Percentiles rank a stretch among this genome's conserved stretches.
Evolutionary conservation across 495 filamentous ascomycete genomes (phyloP).

Genomic region (Recurvomyces mirabilis): DNA sequence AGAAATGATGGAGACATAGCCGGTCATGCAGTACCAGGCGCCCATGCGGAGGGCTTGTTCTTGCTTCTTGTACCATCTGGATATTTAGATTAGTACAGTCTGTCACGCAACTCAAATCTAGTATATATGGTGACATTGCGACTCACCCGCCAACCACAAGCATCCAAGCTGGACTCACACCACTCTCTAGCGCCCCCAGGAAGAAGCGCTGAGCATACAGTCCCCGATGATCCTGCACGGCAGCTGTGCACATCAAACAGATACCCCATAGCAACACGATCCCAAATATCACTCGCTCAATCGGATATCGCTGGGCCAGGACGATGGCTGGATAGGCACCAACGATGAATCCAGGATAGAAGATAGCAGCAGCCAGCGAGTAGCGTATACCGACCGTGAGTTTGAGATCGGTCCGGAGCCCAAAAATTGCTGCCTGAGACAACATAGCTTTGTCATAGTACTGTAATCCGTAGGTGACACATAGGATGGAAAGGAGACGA

Average conservation of each 20-base stretch:
- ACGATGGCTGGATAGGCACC: slow-evolving; percentile 37
- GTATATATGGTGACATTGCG: not conserved
- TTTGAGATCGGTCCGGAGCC: slow-evolving; percentile 3
- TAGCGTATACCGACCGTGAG: slow-evolving; percentile 28
- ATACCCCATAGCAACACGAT: slow-evolving; percentile 32
- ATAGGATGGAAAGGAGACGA: slow-evolving; percentile 40
- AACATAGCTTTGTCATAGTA: slow-evolving; percentile 37
- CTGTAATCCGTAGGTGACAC: slow-evolving; percentile 37
- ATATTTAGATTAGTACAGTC: slow-evolving; percentile 35
- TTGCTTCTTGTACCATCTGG: slow-evolving; percentile 35
- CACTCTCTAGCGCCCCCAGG: slow-evolving; percentile 37
- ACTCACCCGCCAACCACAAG: slow-evolving; percentile 1
- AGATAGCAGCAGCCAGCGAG: slow-evolving; percentile 32
- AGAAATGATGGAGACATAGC: slow-evolving; percentile 37
- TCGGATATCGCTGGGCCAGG: slow-evolving; percentile 36
- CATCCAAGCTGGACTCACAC: slow-evolving; percentile 31
- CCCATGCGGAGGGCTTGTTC: slow-evolving; percentile 40
- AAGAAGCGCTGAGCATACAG: slow-evolving; percentile 39
- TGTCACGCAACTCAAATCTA: slow-evolving; percentile 25
- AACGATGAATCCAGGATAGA: slow-evolving; percentile 40
- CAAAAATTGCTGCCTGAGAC: slow-evolving; percentile 23
- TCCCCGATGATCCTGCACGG: slow-evolving; percentile 29
- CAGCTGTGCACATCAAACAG: slow-evolving; percentile 32
- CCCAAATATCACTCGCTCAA: slow-evolving; percentile 34
- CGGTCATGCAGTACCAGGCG: slow-evolving; percentile 35